phyloP scores from a whole-genome alignment of 371 early-diverging fungal genomes.

The Massospora cicadina region DNA sequence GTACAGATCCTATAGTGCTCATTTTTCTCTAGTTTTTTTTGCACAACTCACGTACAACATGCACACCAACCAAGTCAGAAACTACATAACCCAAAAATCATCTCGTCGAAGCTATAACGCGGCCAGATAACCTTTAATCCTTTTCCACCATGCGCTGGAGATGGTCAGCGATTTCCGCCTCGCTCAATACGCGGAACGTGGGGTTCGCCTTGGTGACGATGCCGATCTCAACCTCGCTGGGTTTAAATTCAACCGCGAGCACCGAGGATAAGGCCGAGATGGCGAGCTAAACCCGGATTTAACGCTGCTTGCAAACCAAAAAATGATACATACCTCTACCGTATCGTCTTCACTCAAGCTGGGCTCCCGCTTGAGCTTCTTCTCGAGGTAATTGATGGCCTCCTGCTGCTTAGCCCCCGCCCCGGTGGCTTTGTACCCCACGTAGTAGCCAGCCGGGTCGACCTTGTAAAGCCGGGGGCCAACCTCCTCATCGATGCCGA shows the following conservation, averaged over 20 bases:
- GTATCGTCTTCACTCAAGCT: constrained; percentile 66
- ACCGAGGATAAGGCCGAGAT: constrained; percentile 85
- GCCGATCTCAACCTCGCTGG: constrained; percentile 86
- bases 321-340: constrained; percentile 55
- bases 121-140: constrained; percentile 47
- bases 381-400: constrained; percentile 87
- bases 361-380: constrained; percentile 85
- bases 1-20: no score
- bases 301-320: no score
- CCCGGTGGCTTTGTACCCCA: constrained; percentile 88
- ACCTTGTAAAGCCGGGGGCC: constrained; percentile 94
- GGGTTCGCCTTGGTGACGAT: constrained; percentile 57
- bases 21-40: no score
- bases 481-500: constrained; percentile 86
- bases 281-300: constrained; percentile 58
- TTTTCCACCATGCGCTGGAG: constrained; percentile 77
- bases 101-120: no score
- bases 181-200: constrained; percentile 59
- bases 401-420: constrained; percentile 98
- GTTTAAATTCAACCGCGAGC: constrained; percentile 84
- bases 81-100: no score
- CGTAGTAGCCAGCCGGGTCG: constrained; percentile 96
- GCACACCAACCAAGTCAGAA: no score
- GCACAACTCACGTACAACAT: no score
- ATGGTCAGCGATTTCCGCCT: constrained; percentile 80